These are phyloP conservation scores for Achaetomiella virescens DNA, from an alignment of 495 filamentous ascomycete genomes.

Conservation along the genomic window DNA sequence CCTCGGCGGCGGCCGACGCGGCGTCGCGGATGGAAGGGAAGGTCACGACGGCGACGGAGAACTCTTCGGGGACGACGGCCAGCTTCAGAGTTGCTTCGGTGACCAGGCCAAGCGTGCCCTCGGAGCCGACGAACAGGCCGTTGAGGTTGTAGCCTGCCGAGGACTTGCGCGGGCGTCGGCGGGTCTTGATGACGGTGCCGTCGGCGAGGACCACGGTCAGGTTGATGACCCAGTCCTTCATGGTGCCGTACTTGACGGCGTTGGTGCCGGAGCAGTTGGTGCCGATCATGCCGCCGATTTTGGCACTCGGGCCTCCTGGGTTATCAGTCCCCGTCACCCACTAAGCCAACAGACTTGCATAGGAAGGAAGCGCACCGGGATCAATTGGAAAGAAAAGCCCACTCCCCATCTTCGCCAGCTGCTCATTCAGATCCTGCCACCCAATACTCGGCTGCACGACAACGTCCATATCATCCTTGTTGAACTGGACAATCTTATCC, in stretches of 20 bases:
- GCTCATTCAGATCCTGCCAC: conserved; percentile 85
- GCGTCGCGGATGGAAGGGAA: conserved; percentile 71
- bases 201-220: conserved; percentile 74
- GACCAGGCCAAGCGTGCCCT: conserved; percentile 72
- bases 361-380: conserved; percentile 47
- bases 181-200: conserved; percentile 72
- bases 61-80: conserved; percentile 64
- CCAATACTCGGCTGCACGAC: conserved; percentile 84
- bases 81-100: conserved; percentile 73
- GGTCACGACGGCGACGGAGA: conserved; percentile 67
- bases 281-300: conserved; percentile 71
- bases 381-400: conserved; percentile 90
- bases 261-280: conserved; percentile 78
- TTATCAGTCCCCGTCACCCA: conserved; percentile 11
- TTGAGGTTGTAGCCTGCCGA: conserved; percentile 78
- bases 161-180: conserved; percentile 67
- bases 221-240: conserved; percentile 84
- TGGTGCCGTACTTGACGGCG: conserved; percentile 74
- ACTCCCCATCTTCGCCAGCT: conserved; percentile 58
- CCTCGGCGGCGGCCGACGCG: conserved; percentile 59
- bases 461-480: conserved; percentile 85
- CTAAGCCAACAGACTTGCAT: not conserved
- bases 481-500: conserved; percentile 71
- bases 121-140: conserved; percentile 66
- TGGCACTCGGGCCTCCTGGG: conserved; percentile 50